Evolutionary conservation across 1,284 basidiomycete species (phyloP), one percentile per base, ranked within the genome.

Genomic region (Phellinidium pouzarii): DNA sequence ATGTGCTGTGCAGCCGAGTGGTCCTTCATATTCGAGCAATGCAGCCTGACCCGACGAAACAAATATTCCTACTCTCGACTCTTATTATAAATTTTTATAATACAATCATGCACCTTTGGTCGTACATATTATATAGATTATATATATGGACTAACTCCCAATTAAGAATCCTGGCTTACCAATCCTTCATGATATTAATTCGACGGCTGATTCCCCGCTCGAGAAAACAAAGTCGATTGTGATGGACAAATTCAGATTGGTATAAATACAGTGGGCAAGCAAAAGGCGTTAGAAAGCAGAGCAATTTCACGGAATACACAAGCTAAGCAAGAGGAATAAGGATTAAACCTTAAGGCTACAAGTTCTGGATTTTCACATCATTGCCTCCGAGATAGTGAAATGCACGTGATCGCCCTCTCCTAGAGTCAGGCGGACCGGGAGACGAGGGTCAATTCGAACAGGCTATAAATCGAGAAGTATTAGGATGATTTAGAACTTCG

Each of bases 341-440:
- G 36, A 17, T 17, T 5, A 17, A 40, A 20, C 9, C 22, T 25
- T 40, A 22, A n/a, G 19, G 19, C 26, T 19, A 37, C 6, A 48
- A 17, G 36, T 19, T 29, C 17, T 3, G 6, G 26, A 41, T 17
- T 6, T 31, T 53, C 53, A 76, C 48, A 77, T 72, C 58, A 82
- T 62, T 23, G 80, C 67, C 63, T 87, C 84, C 20, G 82, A 84
- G 52, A 87, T 79, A 40, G 80, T 80, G 62, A 87, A 88, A 64
- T 88, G 85, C 20, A 88, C 85, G 58, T 84, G 80, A 63, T 88
- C 85, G 25, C 84, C 84, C 61, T 88, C 85, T 14, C 85, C 85
- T 45, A 88, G 73, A 14, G 84, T 86, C 36, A 88, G 76, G 53
- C 82, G 71, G 53, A 88, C 85, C 19, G 85, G 82, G 29, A 88